Evolutionary conservation across 139 green algal species (phyloP).

Genomic region (Picochlorum costavermella): DNA sequence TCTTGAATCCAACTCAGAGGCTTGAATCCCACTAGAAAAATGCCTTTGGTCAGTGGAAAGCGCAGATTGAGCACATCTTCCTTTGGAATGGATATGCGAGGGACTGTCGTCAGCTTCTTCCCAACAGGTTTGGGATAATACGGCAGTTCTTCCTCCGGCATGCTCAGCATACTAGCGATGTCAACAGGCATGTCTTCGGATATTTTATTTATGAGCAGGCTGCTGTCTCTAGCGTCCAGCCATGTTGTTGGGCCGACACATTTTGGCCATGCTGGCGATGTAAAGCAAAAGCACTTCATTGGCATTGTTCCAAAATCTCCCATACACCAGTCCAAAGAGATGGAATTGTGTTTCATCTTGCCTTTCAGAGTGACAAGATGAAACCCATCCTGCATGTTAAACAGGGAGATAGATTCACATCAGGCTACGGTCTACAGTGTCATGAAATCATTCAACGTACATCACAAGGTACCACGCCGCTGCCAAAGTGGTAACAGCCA

Average conservation of each 20-base stretch:
- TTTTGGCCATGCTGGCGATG: not conserved
- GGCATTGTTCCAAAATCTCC: no score
- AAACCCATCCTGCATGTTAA: no score
- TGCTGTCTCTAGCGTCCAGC: conserved; percentile 1
- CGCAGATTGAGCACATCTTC: not conserved
- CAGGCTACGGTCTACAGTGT: no score
- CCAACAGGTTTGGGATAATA: not conserved
- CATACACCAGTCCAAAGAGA: no score
- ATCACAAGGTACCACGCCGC: no score
- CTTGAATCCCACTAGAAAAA: not conserved
- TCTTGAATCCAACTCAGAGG: not conserved
- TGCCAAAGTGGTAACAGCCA: no score
- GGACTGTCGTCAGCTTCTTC: not conserved
- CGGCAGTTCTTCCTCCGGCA: not conserved
- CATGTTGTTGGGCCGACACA: not conserved
- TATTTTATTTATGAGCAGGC: not conserved
- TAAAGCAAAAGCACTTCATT: no score
- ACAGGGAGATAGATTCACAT: no score
- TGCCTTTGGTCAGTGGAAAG: not conserved
- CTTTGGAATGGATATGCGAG: not conserved
- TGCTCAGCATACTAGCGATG: not conserved
- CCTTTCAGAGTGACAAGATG: no score
- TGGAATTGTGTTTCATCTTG: no score
- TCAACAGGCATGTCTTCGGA: not conserved
- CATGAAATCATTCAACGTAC: no score